Conservation (phyloP, 768 basidiomycete genomes). For the Mycena haematopus region DNA sequence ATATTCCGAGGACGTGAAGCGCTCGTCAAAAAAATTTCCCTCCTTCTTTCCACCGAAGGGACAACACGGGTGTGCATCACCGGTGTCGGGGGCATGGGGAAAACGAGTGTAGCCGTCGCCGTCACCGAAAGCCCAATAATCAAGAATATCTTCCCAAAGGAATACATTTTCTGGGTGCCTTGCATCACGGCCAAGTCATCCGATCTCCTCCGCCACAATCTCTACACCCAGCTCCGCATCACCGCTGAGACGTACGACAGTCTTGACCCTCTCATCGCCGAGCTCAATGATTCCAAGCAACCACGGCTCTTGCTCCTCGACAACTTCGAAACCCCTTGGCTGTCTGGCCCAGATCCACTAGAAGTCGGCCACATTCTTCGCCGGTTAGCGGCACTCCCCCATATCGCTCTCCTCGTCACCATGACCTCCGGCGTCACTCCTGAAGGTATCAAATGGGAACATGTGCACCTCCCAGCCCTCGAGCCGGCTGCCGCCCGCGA, state of each 20-base stretch:
- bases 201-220: constrained; percentile 34
- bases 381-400: constrained; percentile 33
- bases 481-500: constrained; percentile 31
- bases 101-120: constrained; percentile 44
- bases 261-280: constrained; percentile 16
- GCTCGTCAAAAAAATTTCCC: constrained; percentile 15
- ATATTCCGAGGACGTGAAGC: not conserved
- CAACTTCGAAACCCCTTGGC: constrained; percentile 50
- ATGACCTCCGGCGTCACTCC: constrained; percentile 39
- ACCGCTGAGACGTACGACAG: constrained; percentile 31
- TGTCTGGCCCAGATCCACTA: constrained; percentile 30
- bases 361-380: constrained; percentile 35
- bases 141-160: constrained; percentile 32
- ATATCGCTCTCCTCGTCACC: constrained; percentile 41
- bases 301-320: constrained; percentile 45
- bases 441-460: constrained; percentile 34
- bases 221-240: constrained; percentile 32
- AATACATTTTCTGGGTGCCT: constrained; percentile 39
- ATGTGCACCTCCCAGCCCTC: constrained; percentile 23
- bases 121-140: constrained; percentile 37
- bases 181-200: constrained; percentile 40
- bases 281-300: constrained; percentile 31
- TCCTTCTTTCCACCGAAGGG: constrained; percentile 2
- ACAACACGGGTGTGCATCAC: constrained; percentile 19
- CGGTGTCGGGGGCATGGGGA: constrained; percentile 44